These are phyloP conservation scores for Rhododendron williamsianum DNA, from an alignment of 148 eudicot genomes.

Conservation along the genomic window DNA sequence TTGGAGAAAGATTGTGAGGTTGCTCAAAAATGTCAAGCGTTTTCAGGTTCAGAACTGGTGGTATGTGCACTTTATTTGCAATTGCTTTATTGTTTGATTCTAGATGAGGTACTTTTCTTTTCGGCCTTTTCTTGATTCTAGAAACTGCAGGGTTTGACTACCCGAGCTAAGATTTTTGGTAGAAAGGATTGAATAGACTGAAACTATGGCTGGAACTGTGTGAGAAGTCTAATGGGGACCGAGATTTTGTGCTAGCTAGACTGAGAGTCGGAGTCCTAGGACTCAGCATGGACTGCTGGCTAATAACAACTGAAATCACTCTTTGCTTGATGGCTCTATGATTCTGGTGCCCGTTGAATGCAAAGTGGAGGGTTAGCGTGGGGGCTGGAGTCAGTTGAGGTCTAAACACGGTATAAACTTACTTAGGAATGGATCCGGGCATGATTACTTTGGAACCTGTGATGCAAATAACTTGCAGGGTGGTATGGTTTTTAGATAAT, in stretches of 20 bases:
- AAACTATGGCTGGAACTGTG: neutral
- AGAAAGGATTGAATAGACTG: neutral
- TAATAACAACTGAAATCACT: neutral
- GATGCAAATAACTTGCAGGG: neutral
- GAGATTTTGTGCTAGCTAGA: neutral
- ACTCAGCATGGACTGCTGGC: neutral
- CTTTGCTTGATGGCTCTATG: neutral
- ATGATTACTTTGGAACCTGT: neutral
- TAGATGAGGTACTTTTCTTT: neutral
- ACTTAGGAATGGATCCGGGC: neutral
- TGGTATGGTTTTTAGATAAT: too few species aligned
- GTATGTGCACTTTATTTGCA: neutral
- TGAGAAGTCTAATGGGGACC: neutral
- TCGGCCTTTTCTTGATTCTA: neutral
- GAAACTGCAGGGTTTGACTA: neutral
- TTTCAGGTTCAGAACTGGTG: neutral
- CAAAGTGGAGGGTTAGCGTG: neutral
- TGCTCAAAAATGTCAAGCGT: neutral
- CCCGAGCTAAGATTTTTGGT: neutral
- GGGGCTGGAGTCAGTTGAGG: too few species aligned
- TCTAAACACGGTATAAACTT: too few species aligned
- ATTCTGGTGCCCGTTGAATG: neutral
- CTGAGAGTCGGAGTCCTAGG: neutral
- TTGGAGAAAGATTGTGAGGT: neutral
- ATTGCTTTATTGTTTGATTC: neutral